These are phyloP conservation scores for Colletotrichum noveboracense DNA, from an alignment of 2,329 filamentous ascomycete genomes.

Conservation along the genomic window DNA sequence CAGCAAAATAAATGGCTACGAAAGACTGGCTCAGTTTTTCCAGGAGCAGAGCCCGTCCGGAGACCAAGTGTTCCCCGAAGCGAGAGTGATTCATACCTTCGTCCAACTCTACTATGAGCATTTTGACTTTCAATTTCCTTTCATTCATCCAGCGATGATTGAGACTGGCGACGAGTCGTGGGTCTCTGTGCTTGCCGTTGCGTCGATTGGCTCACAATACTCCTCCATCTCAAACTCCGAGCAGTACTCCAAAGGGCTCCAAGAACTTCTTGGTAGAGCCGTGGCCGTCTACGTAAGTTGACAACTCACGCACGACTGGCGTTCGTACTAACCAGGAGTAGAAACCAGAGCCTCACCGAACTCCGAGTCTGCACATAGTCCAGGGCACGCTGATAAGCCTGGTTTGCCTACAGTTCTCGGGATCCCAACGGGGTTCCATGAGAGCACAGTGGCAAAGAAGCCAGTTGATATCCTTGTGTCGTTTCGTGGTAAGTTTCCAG, in stretches of 20 bases:
- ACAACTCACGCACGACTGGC: fast-evolving
- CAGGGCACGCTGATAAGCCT: neutral
- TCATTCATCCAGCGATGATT: neutral
- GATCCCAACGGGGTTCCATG: neutral
- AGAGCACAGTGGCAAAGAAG: neutral
- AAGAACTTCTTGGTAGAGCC: neutral
- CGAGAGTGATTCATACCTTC: neutral
- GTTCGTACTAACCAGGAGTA: fast-evolving
- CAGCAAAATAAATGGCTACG: neutral
- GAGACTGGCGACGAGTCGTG: neutral
- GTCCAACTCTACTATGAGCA: neutral
- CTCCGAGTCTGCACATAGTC: neutral
- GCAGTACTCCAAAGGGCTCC: neutral
- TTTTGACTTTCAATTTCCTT: neutral
- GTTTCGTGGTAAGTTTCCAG: neutral
- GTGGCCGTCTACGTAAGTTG: neutral
- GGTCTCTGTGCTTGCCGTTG: neutral
- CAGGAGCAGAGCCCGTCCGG: fast-evolving
- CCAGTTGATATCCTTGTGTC: neutral
- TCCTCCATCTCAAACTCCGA: neutral
- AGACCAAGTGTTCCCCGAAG: neutral
- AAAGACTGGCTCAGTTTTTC: neutral
- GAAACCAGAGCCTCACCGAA: neutral
- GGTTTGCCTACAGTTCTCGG: neutral
- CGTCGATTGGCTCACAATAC: neutral